phyloP scores from a whole-genome alignment of 257 asterid genomes.

The Misopates orontium region DNA sequence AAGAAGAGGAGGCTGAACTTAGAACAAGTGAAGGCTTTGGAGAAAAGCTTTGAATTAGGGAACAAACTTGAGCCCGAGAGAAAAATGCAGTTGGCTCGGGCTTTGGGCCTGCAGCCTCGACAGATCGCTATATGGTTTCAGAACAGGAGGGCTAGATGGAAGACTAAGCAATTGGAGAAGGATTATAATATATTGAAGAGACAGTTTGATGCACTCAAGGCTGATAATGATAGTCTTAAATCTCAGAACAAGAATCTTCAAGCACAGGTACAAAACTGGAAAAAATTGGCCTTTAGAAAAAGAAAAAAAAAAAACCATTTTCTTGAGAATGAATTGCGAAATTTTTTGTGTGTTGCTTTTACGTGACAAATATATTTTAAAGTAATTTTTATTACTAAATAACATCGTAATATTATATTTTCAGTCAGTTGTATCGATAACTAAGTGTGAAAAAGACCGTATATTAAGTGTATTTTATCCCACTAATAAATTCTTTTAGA shows the following conservation, averaged over 20 bases:
- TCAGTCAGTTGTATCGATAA: no score
- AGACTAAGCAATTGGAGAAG: conserved; percentile 67
- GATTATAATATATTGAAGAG: conserved; percentile 56
- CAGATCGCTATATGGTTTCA: conserved; percentile 74
- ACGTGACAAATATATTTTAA: no score
- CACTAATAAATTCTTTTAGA: no score
- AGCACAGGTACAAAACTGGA: conserved; percentile 57
- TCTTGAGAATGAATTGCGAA: no score
- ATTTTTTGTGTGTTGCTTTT: no score
- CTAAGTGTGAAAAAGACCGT: no score
- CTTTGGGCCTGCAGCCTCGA: conserved; percentile 61
- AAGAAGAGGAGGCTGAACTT: conserved; percentile 61
- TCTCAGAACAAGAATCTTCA: conserved; percentile 62
- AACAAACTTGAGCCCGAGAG: conserved; percentile 69
- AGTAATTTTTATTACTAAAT: no score
- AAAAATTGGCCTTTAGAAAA: no score
- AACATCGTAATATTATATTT: no score
- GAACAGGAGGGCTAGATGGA: conserved; percentile 70
- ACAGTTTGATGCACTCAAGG: conserved; percentile 54
- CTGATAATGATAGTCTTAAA: conserved; percentile 61
- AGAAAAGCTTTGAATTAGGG: conserved; percentile 60
- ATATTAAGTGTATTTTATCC: no score
- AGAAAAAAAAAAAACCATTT: no score
- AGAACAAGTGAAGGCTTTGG: conserved; percentile 66
- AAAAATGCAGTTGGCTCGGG: conserved; percentile 65